These are phyloP conservation scores for Coniochaeta sp. DNA, from an alignment of 2,329 filamentous ascomycete species.

Conservation along the genomic window DNA sequence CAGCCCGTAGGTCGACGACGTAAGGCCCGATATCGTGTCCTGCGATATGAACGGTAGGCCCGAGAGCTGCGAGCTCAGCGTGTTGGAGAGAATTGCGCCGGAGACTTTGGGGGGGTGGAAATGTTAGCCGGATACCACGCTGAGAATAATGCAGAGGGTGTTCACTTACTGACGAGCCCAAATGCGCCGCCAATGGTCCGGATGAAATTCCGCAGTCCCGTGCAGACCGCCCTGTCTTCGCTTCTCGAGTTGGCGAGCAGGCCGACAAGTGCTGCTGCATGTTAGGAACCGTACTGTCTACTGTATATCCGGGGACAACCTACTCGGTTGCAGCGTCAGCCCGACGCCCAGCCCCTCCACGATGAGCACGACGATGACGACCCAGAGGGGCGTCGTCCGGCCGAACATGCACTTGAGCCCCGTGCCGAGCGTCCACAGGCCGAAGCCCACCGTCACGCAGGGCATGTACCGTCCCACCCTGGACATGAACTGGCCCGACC, in stretches of 20 bases:
- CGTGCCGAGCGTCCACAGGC: slow-evolving; percentile 26
- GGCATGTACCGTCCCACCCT: slow-evolving; percentile 19
- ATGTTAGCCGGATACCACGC: not conserved
- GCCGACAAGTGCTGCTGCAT: slow-evolving; percentile 20
- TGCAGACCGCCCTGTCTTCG: slow-evolving; percentile 28
- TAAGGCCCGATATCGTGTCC: slow-evolving; percentile 14
- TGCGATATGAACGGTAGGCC: slow-evolving; percentile 4
- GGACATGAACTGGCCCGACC: slow-evolving; percentile 23
- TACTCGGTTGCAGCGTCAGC: slow-evolving; percentile 25
- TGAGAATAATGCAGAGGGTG: not conserved
- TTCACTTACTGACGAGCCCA: slow-evolving; percentile 16
- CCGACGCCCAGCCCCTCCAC: slow-evolving; percentile 27
- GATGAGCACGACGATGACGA: slow-evolving; percentile 22
- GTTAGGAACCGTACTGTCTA: not conserved
- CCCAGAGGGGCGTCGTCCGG: slow-evolving; percentile 15
- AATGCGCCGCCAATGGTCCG: slow-evolving; percentile 27
- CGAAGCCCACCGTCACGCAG: slow-evolving; percentile 19
- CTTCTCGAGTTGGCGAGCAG: slow-evolving; percentile 27
- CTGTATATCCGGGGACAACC: not conserved
- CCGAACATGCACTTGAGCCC: slow-evolving; percentile 21
- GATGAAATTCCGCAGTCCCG: slow-evolving; percentile 29
- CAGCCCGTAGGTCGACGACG: slow-evolving; percentile 15
- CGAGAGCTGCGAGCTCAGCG: slow-evolving; percentile 10
- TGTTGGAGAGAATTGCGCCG: slow-evolving; percentile 23
- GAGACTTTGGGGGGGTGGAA: slow-evolving; percentile 10